Evolutionary conservation across 78 protist genomes (phyloP).

Genomic region (Tieghemostelium lacteum): DNA sequence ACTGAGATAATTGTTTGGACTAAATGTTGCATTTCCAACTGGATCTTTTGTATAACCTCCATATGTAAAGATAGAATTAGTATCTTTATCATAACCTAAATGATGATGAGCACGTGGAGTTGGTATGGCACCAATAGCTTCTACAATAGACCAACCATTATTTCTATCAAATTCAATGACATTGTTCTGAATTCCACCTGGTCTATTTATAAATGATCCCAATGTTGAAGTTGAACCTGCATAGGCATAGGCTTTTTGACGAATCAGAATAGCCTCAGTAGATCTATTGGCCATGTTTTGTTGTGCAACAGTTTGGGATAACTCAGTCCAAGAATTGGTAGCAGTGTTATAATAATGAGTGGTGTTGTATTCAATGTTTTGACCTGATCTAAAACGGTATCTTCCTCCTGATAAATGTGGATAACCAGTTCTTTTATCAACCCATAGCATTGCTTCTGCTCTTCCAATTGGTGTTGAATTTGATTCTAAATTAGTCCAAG

Average conservation of each 20-base stretch:
- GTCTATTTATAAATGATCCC: background rate
- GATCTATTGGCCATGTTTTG: conserved; percentile 34
- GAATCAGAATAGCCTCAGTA: background rate
- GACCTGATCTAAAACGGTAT: conserved; percentile 24
- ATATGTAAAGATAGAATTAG: conserved; percentile 6
- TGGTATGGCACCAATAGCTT: background rate
- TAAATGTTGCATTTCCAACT: background rate
- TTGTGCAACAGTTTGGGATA: background rate
- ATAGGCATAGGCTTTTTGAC: background rate
- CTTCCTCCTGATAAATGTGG: conserved; percentile 31
- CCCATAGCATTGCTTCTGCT: conserved; percentile 24
- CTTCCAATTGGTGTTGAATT: background rate
- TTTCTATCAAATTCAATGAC: background rate
- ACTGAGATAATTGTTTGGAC: background rate
- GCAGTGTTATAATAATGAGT: background rate
- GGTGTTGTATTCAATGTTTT: background rate
- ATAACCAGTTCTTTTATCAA: background rate
- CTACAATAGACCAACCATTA: background rate
- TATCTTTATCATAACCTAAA: conserved; percentile 9
- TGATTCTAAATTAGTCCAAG: background rate
- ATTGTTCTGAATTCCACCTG: background rate
- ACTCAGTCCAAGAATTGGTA: background rate
- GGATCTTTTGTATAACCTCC: conserved; percentile 36
- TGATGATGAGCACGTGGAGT: conserved; percentile 47
- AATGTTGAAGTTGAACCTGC: conserved; percentile 8